Base-by-base conservation (phyloP, 805 yeast species). In the Saturnispora zaruensis region DNA sequence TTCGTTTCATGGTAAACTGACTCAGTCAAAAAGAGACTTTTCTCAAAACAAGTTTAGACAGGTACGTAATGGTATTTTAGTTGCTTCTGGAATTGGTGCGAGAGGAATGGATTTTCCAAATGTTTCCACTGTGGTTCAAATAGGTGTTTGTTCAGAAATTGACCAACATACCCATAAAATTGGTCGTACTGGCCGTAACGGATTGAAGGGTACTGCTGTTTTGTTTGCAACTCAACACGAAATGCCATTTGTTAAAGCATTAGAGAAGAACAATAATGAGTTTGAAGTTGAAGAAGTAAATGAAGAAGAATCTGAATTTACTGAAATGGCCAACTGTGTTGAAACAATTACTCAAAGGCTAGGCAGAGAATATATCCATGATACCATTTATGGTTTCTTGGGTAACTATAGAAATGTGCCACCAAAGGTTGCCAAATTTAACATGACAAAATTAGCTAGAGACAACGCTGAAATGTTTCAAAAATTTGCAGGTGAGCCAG, bases 141-240 rank as follows among this genome's bases (percentile, higher is more conserved):
- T 87, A 49, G 86, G 91, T 56, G 75, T 82, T n/a, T 87, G 93
- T 53, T 68, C 74, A 44, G 87, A 82, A 51, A 67, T 80, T 23
- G 78, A 90, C n/a, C 83, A 84, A 55, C 89, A 90, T 64, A 80
- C 89, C 51, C 98, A 91, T 69, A 83, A 96, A 66, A 83, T 91
- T 61, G 98, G 98, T 53, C 82, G 98, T 74, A 91, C 97, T 14
- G 98, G 95, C 41, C 81, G 98, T 69, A 95, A 90, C 49, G 96
- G 96, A 50, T 75, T 76, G 51, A 70, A 73, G 23, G 98, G 98
- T 54, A 72, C 75, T 45, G 86, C 96, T 5, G 66, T 78, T 14
- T 64, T 85, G 51, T 81, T 79, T 61, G 59, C 81, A 44, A 71
- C 84, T 28, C 65, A 73, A 54, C 66, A 69, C 45, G 96, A 89